Base-by-base conservation (phyloP, 1,139 yeast species). In the Diutina ranongensis region DNA sequence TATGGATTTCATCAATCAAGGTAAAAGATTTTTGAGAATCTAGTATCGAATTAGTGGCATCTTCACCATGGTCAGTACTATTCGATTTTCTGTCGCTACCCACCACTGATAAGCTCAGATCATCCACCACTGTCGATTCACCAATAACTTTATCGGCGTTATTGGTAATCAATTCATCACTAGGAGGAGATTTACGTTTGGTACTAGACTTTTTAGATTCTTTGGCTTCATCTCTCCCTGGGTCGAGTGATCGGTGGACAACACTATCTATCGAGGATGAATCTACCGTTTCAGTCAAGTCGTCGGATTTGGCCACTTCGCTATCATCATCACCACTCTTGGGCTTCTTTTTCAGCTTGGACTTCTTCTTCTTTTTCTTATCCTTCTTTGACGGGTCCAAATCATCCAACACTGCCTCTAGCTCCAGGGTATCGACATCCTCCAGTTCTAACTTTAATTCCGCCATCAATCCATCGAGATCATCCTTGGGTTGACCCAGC, bases 301-400 rank as follows among this genome's bases (percentile, higher is more conserved):
- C 28, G 9, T 25, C 28, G 9, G 28, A 25, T 10, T 5, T 7
- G 5, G 10, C 28, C 28, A 25, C 28, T 25, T 40, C 28, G 28
- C 28, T 25, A 5, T 25, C 28, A 25, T 10, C 10, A 25, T 25
- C 28, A 10, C 10, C 28, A 5, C 9, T 7, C 28, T 10, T 10
- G 9, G 5, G 5, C 28, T 25, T 25, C 49, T 47, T 47, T 41
- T 36, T 46, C 40, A 25, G 50, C 42, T 48, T 51, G 51, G 44
- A 47, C 35, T n/a, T 20, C 48, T 38, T 46, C 49, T 40, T 36
- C 36, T 40, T 46, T 47, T 32, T 40, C 41, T 27, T 20, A 35
- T n/a, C 41, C 15, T 16, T 44, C 40, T 15, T 41, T 12, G 10
- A 10, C 12, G 28, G 33, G 12, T 25, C 42, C 42, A 38, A 13